phyloP scores from a whole-genome alignment of 2,329 filamentous ascomycete species.

The Bisporella sp. region DNA sequence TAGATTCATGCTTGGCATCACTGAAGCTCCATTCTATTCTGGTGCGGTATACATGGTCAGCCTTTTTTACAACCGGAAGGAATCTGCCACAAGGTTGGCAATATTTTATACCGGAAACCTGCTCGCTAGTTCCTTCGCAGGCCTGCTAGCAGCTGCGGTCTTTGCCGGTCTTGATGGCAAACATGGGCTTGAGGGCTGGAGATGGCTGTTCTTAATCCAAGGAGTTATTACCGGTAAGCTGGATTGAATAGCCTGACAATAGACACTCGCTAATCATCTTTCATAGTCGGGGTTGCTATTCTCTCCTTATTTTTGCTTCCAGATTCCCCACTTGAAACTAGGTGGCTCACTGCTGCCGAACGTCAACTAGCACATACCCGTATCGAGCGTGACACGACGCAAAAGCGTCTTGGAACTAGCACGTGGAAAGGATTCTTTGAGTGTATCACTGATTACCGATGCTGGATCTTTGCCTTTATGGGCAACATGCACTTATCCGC shows the following conservation, averaged over 20 bases:
- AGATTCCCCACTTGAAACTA: constrained; percentile 26
- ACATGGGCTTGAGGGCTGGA: constrained; percentile 7
- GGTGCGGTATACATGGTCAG: constrained; percentile 43
- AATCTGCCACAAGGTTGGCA: constrained; percentile 35
- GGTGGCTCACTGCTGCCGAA: no score
- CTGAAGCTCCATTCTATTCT: constrained; percentile 21
- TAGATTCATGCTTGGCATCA: no score
- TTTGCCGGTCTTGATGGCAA: constrained; percentile 28
- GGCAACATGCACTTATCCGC: constrained; percentile 6
- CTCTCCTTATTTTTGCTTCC: constrained; percentile 25
- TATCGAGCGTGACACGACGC: no score
- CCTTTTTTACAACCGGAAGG: constrained; percentile 47
- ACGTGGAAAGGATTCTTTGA: background rate
- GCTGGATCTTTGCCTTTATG: constrained; percentile 9
- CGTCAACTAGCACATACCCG: no score
- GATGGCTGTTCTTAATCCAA: constrained; percentile 36
- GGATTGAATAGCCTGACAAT: no score
- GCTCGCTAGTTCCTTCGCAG: constrained; percentile 36
- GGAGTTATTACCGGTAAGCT: constrained; percentile 24
- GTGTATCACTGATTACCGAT: constrained; percentile 9
- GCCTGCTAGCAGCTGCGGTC: constrained; percentile 48
- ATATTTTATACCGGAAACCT: constrained; percentile 40
- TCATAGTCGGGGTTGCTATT: constrained; percentile 23
- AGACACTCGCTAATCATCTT: no score
- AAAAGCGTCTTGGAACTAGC: no score